Percentiles rank a stretch among this genome's conserved stretches.
Conservation (phyloP, 2,329 filamentous ascomycete species). For the Aspergillus costaricaensis region DNA sequence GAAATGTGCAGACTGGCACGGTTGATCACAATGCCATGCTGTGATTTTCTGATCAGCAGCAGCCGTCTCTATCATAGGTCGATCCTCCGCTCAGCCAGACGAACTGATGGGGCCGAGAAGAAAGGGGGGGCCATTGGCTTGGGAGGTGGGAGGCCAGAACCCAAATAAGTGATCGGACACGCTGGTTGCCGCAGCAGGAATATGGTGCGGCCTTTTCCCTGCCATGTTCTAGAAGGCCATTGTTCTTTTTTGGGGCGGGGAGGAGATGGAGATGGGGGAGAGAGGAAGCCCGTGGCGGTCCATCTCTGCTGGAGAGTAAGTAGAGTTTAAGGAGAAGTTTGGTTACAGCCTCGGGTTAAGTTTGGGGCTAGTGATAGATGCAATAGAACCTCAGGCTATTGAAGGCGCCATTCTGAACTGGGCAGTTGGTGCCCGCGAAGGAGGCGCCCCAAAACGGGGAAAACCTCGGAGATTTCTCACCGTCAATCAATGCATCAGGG, state of each 20-base stretch:
- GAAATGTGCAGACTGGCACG: background rate
- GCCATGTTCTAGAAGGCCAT: constrained; percentile 12
- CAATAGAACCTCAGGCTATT: constrained; percentile 23
- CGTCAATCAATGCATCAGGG: background rate
- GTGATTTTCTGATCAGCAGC: background rate
- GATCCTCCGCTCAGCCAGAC: constrained; percentile 18
- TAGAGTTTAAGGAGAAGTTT: background rate
- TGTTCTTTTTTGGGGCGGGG: background rate
- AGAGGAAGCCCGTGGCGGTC: background rate
- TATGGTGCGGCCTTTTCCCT: background rate
- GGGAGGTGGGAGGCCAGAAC: background rate
- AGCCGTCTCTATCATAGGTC: constrained; percentile 9
- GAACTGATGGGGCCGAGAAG: constrained; percentile 9
- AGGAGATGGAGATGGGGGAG: background rate
- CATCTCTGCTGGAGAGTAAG: background rate
- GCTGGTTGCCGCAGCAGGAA: constrained; percentile 5
- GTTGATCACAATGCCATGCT: background rate
- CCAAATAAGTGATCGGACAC: background rate
- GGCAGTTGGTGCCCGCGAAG: constrained; percentile 9
- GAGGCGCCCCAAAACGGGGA: constrained; percentile 6
- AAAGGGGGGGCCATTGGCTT: background rate
- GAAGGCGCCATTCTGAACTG: constrained; percentile 16
- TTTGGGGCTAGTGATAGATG: constrained; percentile 13
- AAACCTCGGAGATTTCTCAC: constrained; percentile 22
- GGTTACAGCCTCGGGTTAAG: background rate